phyloP scores from a whole-genome alignment of 2,329 filamentous ascomycete species.

The Boeremia lycopersici region DNA sequence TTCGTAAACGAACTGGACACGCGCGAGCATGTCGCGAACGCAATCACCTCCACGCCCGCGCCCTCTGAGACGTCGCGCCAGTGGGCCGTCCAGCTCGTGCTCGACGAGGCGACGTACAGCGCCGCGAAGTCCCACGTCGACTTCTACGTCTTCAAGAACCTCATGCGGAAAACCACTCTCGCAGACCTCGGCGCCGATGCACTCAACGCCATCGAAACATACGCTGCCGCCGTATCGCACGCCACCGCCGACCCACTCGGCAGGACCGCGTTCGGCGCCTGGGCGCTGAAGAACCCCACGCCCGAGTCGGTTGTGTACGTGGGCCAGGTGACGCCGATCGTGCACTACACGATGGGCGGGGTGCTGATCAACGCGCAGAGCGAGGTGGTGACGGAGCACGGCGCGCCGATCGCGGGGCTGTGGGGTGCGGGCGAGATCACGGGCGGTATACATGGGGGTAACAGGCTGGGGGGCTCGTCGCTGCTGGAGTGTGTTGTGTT shows the following conservation, averaged over 20 bases:
- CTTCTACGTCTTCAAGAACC: constrained; percentile 68
- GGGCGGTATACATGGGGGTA: constrained; percentile 68
- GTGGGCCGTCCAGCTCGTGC: constrained; percentile 64
- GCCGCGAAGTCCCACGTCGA: constrained; percentile 62
- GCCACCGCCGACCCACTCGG: constrained; percentile 54
- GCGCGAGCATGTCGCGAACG: constrained; percentile 61
- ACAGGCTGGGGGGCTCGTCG: constrained; percentile 66
- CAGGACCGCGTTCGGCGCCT: constrained; percentile 60
- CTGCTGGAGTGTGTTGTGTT: constrained; percentile 69
- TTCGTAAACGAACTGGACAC: constrained; percentile 70
- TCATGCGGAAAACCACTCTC: constrained; percentile 63
- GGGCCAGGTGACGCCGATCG: constrained; percentile 66
- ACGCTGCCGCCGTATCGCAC: constrained; percentile 54
- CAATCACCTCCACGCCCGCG: constrained; percentile 47
- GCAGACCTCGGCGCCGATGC: constrained; percentile 51
- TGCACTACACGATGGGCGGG: constrained; percentile 72
- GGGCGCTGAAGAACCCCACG: constrained; percentile 57
- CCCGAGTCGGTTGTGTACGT: constrained; percentile 62
- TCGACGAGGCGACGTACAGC: constrained; percentile 64
- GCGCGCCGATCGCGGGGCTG: constrained; percentile 59
- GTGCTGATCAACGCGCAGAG: constrained; percentile 62
- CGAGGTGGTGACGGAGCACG: constrained; percentile 55
- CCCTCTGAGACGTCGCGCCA: constrained; percentile 47
- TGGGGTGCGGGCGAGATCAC: constrained; percentile 70
- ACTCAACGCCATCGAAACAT: constrained; percentile 56